Evolutionary conservation across 495 filamentous ascomycete genomes (phyloP).

Genomic region (Aspergillus bertholletiae): DNA sequence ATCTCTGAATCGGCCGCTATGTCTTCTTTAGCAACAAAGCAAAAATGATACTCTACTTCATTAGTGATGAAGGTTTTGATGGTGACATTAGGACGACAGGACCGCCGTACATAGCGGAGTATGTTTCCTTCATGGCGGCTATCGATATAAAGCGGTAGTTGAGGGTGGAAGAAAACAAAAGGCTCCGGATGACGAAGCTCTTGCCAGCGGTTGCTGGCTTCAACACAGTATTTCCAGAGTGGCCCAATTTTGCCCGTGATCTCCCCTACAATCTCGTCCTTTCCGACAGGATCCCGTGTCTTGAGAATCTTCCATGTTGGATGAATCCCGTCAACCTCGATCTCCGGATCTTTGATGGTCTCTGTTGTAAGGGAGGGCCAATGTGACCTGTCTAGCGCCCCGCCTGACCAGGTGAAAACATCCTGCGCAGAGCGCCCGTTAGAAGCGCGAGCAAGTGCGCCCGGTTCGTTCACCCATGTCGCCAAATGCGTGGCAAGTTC

Average conservation of each 20-base stretch:
- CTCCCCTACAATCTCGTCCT: constrained; percentile 74
- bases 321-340: constrained; percentile 43
- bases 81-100: constrained; percentile 78
- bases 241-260: constrained; percentile 82
- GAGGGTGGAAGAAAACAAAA: constrained; percentile 80
- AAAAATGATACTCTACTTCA: constrained; percentile 77
- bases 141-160: constrained; percentile 86
- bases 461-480: constrained; percentile 67
- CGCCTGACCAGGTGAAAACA: constrained; percentile 50
- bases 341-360: constrained; percentile 37
- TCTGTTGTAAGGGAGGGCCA: constrained; percentile 47
- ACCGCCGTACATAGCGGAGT: constrained; percentile 80
- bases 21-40: constrained; percentile 73
- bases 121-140: constrained; percentile 78
- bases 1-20: constrained; percentile 62
- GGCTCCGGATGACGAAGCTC: constrained; percentile 75
- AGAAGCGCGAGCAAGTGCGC: constrained; percentile 38
- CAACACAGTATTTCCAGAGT: constrained; percentile 69
- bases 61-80: constrained; percentile 80
- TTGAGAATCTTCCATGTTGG: constrained; percentile 70
- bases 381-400: constrained; percentile 50
- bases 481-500: constrained; percentile 63
- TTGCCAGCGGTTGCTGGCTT: constrained; percentile 71
- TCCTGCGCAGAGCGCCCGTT: constrained; percentile 42
- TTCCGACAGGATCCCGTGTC: constrained; percentile 56